phyloP scores from a whole-genome alignment of 1,284 basidiomycete genomes.

The Leccinum solheimii region DNA sequence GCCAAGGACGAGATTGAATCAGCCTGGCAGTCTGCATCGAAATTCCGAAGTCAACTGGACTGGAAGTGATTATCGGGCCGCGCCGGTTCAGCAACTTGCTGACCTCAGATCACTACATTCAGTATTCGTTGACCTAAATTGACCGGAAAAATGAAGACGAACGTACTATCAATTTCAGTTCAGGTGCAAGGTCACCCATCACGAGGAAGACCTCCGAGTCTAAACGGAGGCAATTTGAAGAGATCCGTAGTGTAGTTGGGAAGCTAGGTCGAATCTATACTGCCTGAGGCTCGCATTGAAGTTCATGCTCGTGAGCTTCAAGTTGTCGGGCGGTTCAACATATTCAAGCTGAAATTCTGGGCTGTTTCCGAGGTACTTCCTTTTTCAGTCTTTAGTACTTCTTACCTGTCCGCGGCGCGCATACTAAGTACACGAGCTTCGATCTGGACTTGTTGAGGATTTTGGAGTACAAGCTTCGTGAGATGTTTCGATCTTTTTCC shows the following conservation, averaged over 20 bases:
- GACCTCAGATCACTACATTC: background rate
- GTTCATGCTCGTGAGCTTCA: background rate
- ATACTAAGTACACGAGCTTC: background rate
- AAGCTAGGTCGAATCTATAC: background rate
- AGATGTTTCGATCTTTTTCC: too few relatives aligned
- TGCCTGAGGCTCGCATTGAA: background rate
- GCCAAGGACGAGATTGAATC: constrained; percentile 19
- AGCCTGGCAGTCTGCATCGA: constrained; percentile 15
- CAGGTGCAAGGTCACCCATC: background rate
- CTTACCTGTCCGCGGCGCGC: background rate
- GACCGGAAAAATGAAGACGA: background rate
- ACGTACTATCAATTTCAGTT: background rate
- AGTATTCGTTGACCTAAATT: background rate
- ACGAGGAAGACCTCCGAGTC: background rate
- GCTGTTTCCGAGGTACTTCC: background rate
- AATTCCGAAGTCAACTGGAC: constrained; percentile 3
- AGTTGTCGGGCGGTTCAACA: background rate
- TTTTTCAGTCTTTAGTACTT: background rate
- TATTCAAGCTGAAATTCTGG: background rate
- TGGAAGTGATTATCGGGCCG: background rate
- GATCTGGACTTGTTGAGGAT: background rate
- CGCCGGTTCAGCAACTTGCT: background rate
- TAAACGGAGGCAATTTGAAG: background rate
- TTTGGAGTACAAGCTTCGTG: too few relatives aligned
- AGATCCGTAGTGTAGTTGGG: background rate